Conservation (phyloP, 2,329 filamentous ascomycete genomes). For the Neonectria hederae region DNA sequence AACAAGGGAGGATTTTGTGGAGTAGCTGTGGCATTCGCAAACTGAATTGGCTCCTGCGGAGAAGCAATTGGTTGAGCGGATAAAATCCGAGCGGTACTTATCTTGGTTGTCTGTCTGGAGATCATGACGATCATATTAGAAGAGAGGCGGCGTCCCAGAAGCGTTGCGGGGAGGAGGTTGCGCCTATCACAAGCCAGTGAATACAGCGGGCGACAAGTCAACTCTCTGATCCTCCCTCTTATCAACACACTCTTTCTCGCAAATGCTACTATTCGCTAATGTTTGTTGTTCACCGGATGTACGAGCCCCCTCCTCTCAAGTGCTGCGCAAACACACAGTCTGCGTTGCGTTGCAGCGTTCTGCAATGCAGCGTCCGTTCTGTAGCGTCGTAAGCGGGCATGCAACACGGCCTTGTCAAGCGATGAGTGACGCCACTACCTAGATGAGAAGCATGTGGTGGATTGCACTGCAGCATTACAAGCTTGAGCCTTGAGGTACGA, state of each 20-base stretch:
- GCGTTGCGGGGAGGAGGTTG: background rate
- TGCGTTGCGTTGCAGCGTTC: constrained; percentile 21
- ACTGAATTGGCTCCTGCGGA: background rate
- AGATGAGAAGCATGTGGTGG: constrained; percentile 1
- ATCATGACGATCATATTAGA: background rate
- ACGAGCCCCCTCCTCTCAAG: constrained; percentile 3
- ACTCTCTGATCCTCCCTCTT: background rate
- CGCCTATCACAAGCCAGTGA: constrained; percentile 8
- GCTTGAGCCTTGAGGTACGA: constrained; percentile 1
- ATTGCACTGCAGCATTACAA: constrained; percentile 15
- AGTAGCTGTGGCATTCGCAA: constrained; percentile 9
- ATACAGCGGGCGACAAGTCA: background rate
- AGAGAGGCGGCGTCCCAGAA: background rate
- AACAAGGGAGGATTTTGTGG: background rate
- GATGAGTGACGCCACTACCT: constrained; percentile 10
- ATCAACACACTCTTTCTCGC: background rate
- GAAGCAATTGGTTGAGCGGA: background rate
- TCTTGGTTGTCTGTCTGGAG: background rate
- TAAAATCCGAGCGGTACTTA: background rate
- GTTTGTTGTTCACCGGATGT: constrained; percentile 12
- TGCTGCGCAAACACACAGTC: constrained; percentile 27
- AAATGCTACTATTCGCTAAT: background rate
- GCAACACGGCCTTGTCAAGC: constrained; percentile 15
- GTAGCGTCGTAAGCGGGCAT: constrained; percentile 32
- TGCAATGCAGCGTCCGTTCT: background rate